Base-by-base conservation (phyloP, 805 yeast species). In the Saturnispora quitensis region DNA sequence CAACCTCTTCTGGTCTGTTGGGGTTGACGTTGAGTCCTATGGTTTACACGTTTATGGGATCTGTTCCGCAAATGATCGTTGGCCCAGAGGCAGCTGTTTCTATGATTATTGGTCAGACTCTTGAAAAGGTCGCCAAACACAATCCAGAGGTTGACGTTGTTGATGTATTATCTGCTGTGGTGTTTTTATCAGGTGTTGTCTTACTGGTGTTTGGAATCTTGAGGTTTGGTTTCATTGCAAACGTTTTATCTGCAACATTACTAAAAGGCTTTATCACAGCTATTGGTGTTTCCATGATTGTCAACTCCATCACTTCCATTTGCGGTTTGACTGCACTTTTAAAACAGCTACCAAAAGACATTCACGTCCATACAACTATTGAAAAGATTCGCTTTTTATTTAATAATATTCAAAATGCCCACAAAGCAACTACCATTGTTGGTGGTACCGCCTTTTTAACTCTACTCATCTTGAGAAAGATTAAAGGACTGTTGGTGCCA, bases 31-130 rank as follows among this genome's bases (percentile, higher is more conserved):
- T 86, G 3, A 88, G 93, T 0, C 95, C 96, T 0, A 68, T 84
- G n/a, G 68, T 86, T 7, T 89, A 89, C 63, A 75, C 88, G 6
- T 54, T 89, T 3, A 73, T 89, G 53, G 97, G 97, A 0, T 78
- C 93, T 0, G 95, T 89, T 1, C 96, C 96, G 0, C 84, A 83
- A 53, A 80, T 89, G 84, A 81, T 89, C 40, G 95, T 89, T 18
- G 96, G 96, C 0, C 96, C 97, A 1, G 95, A 89, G 65, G 90
- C 91, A 18, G 90, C 96, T 0, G 81, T 88, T 8, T 86, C 95
- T 0, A 71, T 90, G 59, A 81, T 89, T 13, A 81, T 86, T 25
- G 96, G 96, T 1, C 91, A 85, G 59, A 80, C 84, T 0, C 78
- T 87, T 9, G 85, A 83, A 53, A 78, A 74, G n/a, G 64, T 74